These are phyloP conservation scores for Syzygium grande DNA, from an alignment of 345 rosid species.

Conservation along the genomic window DNA sequence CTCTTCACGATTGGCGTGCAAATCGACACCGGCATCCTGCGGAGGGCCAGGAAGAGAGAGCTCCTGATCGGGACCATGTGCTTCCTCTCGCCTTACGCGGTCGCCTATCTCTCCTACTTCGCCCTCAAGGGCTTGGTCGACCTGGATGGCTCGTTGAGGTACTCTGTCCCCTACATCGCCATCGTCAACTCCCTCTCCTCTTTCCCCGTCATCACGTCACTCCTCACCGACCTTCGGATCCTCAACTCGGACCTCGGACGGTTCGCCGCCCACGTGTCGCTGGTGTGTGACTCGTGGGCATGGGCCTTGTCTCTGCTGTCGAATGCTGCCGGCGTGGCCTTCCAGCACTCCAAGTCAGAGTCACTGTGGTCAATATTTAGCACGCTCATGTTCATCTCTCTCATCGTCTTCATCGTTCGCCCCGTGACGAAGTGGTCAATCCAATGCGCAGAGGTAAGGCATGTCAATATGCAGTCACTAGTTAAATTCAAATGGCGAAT, in stretches of 20 bases:
- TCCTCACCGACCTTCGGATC: not conserved
- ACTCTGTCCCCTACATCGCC: not conserved
- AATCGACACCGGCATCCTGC: not conserved
- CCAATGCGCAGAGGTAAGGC: not conserved
- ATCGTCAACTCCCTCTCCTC: not conserved
- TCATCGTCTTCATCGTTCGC: not conserved
- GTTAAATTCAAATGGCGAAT: not conserved
- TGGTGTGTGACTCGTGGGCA: not conserved
- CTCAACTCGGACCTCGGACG: constrained; percentile 1
- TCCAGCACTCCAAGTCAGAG: not conserved
- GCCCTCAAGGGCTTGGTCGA: not conserved
- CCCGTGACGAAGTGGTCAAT: not conserved
- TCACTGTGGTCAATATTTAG: not conserved
- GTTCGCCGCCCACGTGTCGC: not conserved
- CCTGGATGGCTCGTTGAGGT: not conserved
- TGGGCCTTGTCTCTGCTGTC: not conserved
- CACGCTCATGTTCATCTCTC: not conserved
- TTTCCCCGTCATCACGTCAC: not conserved
- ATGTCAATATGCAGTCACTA: not conserved
- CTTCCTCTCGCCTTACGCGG: not conserved
- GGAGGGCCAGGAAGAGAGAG: not conserved
- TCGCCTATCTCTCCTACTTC: not conserved
- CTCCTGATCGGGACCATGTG: not conserved
- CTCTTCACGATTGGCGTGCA: not conserved
- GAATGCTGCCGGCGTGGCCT: not conserved